Base-by-base conservation (phyloP, 257 asterid species). In the Penstemon barbatus region DNA sequence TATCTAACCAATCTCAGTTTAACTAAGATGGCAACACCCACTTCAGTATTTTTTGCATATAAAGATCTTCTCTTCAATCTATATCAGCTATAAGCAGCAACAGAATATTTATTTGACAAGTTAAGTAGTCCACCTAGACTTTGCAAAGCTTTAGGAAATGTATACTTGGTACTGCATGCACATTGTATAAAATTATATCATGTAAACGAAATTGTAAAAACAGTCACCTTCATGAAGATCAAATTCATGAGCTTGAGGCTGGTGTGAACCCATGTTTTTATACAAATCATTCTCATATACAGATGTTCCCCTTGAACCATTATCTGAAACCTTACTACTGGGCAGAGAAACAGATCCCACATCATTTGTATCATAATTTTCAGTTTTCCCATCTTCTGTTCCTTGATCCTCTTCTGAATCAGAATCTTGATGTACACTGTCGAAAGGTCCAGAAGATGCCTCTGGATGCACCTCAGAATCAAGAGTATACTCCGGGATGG, bases 221-320 rank as follows among this genome's bases (percentile, higher is more conserved):
- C 12, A 72, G 50, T 74, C 71, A 87, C 96, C 93, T 82, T 79
- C 88, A 63, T 72, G 79, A 52, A 13, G 80, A 70, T 87, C 87
- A 38, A 75, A 75, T 55, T 75, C 77, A 55, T 75, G 81, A 61
- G 63, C 68, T 65, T 77, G 81, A 46, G 84, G 77, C 64, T 85
- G 86, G 78, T 75, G 84, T 3, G 84, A 49, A 7, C 78, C 83
- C 72, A 70, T 69, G 66, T 70, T 75, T 39, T 62, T 61, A 59
- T 69, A 79, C 79, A 75, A 43, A 41, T 85, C 84, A 15, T 73
- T 77, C 54, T 87, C 95, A 74, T 63, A 82, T 46, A 73, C 72
- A 60, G 86, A 79, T 51, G 84, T 80, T 61, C 79, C 79, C 77
- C 76, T 85, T 56, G 84, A 63, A 77, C 76, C 86, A 75, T 83